phyloP scores from a whole-genome alignment of 2,329 filamentous ascomycete species.

The Fusarium sp. region DNA sequence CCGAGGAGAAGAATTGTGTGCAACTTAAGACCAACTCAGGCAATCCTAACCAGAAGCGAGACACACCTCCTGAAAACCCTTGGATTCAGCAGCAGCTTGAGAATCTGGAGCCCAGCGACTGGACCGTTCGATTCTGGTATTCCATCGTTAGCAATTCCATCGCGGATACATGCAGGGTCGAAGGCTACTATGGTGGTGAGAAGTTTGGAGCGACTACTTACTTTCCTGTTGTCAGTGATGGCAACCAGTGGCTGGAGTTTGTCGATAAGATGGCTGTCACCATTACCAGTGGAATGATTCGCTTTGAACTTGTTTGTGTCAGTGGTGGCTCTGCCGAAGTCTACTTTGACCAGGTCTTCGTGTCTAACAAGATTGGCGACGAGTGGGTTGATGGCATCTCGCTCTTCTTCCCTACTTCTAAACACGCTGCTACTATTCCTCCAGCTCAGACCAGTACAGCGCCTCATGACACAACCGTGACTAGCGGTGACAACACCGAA shows the following conservation, averaged over 20 bases:
- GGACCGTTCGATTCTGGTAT: conserved; percentile 45
- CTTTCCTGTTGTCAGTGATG: conserved; percentile 29
- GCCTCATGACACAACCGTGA: conserved; percentile 1
- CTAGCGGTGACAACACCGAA: not conserved
- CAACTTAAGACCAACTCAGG: conserved; percentile 10
- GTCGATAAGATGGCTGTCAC: conserved; percentile 30
- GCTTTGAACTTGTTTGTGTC: conserved; percentile 38
- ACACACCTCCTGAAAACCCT: conserved; percentile 12
- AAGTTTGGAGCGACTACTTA: conserved; percentile 36
- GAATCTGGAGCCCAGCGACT: conserved; percentile 31
- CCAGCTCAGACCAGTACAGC: conserved; percentile 22
- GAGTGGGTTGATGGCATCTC: conserved; percentile 38
- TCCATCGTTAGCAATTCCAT: conserved; percentile 28
- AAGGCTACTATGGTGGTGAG: conserved; percentile 36
- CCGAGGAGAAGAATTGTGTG: conserved; percentile 36
- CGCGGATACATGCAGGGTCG: conserved; percentile 36
- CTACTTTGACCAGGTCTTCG: conserved; percentile 45
- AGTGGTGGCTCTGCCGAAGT: conserved; percentile 37
- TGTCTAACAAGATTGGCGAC: conserved; percentile 39
- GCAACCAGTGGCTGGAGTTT: conserved; percentile 26
- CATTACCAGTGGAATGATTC: conserved; percentile 34
- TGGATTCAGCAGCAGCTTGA: conserved; percentile 40
- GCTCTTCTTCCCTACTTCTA: conserved; percentile 30
- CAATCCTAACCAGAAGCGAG: conserved; percentile 12
- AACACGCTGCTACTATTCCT: conserved; percentile 18